Evolutionary conservation across 805 yeast species (phyloP).

Genomic region (Spathaspora passalidarum): DNA sequence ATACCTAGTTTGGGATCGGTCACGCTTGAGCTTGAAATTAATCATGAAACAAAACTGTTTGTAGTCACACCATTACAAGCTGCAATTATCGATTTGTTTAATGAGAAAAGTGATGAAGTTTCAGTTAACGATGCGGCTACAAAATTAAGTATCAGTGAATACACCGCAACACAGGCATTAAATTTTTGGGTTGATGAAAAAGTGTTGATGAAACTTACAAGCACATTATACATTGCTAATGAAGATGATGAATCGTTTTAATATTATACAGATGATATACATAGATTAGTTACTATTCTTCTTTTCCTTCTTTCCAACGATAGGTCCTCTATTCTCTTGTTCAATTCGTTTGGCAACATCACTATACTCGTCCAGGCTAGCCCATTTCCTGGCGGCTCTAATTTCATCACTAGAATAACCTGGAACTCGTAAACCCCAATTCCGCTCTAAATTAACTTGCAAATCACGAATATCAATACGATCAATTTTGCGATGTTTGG

Average conservation of each 20-base stretch:
- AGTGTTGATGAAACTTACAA: constrained; percentile 43
- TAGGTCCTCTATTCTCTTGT: background rate
- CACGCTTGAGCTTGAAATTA: constrained; percentile 50
- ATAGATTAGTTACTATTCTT: background rate
- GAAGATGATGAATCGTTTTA: constrained; percentile 22
- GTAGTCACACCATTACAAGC: constrained; percentile 72
- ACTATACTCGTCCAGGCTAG: constrained; percentile 57
- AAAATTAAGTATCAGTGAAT: constrained; percentile 41
- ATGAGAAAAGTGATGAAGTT: constrained; percentile 27
- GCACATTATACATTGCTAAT: constrained; percentile 33
- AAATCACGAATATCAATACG: constrained; percentile 83
- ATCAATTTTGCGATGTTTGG: constrained; percentile 90
- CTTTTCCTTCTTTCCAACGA: background rate
- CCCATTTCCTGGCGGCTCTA: constrained; percentile 70
- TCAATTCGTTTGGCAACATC: constrained; percentile 45
- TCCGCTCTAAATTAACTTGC: constrained; percentile 85
- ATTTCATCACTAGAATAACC: constrained; percentile 92
- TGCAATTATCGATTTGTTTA: constrained; percentile 52
- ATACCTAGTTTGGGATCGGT: constrained; percentile 63
- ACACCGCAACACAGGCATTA: constrained; percentile 34
- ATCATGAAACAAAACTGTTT: constrained; percentile 34
- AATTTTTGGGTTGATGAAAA: constrained; percentile 64
- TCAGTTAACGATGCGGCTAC: constrained; percentile 30
- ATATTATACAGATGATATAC: background rate
- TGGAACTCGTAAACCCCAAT: constrained; percentile 93